A percentile compares a stretch with the other conserved stretches of the same genome.
phyloP scores from a whole-genome alignment of 257 asterid genomes.

The Solanum ossicruentum region DNA sequence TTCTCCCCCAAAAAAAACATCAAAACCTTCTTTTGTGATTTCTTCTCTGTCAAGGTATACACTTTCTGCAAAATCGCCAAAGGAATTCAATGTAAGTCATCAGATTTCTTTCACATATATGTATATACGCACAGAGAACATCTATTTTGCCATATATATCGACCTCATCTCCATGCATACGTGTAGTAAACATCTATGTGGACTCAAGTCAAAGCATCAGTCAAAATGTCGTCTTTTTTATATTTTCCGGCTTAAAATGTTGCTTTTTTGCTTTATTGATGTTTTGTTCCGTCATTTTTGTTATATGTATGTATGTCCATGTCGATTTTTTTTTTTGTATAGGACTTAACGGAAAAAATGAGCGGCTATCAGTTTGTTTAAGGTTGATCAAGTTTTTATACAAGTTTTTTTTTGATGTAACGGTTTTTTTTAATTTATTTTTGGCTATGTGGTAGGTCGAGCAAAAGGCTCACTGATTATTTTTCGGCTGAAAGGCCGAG shows the following conservation, averaged over 20 bases:
- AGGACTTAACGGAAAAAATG: background rate
- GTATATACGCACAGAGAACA: background rate
- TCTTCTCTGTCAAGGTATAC: background rate
- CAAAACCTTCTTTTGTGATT: background rate
- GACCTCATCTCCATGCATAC: background rate
- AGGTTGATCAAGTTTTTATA: background rate
- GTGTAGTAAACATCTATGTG: background rate
- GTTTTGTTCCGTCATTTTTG: background rate
- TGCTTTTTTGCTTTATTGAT: background rate
- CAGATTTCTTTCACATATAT: background rate
- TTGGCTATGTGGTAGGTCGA: background rate
- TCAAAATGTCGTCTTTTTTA: background rate
- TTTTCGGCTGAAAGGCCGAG: slow-evolving; percentile 3
- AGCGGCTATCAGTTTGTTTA: background rate
- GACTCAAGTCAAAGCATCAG: background rate
- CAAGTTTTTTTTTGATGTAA: background rate
- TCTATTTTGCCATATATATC: too few relatives aligned
- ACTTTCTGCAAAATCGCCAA: background rate
- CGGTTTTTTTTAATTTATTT: background rate
- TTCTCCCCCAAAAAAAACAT: background rate
- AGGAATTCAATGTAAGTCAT: background rate
- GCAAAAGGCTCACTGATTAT: slow-evolving; percentile 28
- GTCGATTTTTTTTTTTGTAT: background rate
- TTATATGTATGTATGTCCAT: background rate
- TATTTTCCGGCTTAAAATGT: background rate